Conservation (phyloP, 2,329 filamentous ascomycete species). For the Pyrenophora graminea region DNA sequence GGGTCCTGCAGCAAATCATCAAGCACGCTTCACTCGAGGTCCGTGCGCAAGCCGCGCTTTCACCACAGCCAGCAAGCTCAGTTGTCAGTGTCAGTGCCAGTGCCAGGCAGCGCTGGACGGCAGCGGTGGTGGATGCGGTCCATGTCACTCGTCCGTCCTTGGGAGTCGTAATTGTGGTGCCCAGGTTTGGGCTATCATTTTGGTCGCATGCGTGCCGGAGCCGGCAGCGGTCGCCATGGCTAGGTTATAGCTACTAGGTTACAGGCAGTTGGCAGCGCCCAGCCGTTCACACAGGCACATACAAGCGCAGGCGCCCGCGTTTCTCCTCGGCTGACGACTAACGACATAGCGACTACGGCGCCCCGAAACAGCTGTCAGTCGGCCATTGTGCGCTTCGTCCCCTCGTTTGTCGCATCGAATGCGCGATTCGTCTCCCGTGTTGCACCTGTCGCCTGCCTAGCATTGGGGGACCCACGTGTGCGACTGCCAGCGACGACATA, state of each 20-base stretch:
- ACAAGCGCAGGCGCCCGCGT: background rate
- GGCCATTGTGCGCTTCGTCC: background rate
- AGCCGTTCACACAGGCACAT: background rate
- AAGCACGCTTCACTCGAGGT: background rate
- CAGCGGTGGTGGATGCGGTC: conserved; percentile 2
- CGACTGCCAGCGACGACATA: conserved; percentile 6
- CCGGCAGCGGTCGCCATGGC: too few species aligned
- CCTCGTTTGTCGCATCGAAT: conserved; percentile 6
- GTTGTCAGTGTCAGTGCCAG: too few species aligned
- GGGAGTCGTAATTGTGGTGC: too few species aligned
- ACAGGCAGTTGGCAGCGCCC: background rate
- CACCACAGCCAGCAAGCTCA: conserved; percentile 1
- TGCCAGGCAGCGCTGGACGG: conserved; percentile 9
- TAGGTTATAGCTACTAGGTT: too few species aligned
- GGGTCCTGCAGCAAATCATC: conserved; percentile 10
- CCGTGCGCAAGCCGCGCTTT: conserved; percentile 5
- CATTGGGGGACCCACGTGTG: conserved; percentile 8
- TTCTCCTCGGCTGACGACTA: too few species aligned
- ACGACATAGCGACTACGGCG: background rate
- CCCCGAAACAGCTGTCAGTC: background rate
- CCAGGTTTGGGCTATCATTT: too few species aligned
- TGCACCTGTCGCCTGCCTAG: conserved; percentile 11
- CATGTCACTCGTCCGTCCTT: background rate
- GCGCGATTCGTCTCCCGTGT: conserved; percentile 3
- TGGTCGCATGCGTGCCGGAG: too few species aligned